A percentile compares a stretch with the other conserved stretches of the same genome.
Conservation (phyloP, 257 asterid genomes). For the Apocynum venetum region DNA sequence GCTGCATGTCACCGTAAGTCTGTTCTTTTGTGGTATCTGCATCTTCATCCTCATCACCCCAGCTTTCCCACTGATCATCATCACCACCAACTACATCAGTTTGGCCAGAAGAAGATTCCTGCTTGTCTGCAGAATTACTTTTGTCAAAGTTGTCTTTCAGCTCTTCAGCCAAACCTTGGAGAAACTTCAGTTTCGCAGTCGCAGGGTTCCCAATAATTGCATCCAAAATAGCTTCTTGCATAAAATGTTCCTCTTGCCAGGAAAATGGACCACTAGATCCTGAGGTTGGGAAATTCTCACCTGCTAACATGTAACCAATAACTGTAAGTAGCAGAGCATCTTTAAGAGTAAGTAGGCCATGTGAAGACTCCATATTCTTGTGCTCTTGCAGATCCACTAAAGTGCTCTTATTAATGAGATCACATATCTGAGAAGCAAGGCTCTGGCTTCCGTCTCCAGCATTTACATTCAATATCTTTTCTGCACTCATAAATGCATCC, state of each 20-base stretch:
- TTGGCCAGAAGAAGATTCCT: conserved; percentile 38
- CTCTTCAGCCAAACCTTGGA: conserved; percentile 66
- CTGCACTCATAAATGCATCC: conserved; percentile 92
- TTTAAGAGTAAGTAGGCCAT: conserved; percentile 63
- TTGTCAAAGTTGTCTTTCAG: conserved; percentile 48
- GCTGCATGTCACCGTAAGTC: conserved; percentile 70
- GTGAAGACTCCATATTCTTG: conserved; percentile 36
- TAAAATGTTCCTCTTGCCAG: conserved; percentile 98
- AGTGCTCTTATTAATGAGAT: conserved; percentile 83
- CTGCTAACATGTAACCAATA: conserved; percentile 83
- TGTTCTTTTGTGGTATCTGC: conserved; percentile 51
- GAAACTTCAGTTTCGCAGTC: conserved; percentile 57
- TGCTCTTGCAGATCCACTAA: conserved; percentile 45
- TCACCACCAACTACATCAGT: conserved; percentile 50
- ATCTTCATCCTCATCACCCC: conserved; percentile 73
- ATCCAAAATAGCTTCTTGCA: conserved; percentile 94
- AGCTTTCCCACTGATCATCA: conserved; percentile 87
- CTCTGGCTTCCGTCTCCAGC: conserved; percentile 93
- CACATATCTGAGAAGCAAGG: conserved; percentile 95
- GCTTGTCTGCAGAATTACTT: conserved; percentile 37
- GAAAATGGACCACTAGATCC: conserved; percentile 92
- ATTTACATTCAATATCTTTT: conserved; percentile 85
- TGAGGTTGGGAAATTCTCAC: conserved; percentile 88
- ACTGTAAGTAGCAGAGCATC: conserved; percentile 78
- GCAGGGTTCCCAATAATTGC: conserved; percentile 83